Conservation (phyloP, 192 early-diverging fungal genomes). For the Linnemannia zychae region DNA sequence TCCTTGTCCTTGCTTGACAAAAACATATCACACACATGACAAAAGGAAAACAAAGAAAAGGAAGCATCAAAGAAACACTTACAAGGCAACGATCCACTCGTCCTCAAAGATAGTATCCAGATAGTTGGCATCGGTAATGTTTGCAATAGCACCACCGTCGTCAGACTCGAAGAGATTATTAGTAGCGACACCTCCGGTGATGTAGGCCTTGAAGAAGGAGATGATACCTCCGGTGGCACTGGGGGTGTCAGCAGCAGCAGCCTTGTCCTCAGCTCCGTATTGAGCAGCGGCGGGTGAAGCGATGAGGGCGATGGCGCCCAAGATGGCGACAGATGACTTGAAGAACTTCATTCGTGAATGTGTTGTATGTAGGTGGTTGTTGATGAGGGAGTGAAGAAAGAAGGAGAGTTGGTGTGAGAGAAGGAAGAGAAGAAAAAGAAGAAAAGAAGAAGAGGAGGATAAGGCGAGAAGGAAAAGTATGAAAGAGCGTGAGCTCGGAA, state of each 20-base stretch:
- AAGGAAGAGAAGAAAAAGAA: background rate
- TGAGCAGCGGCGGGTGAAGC: constrained; percentile 33
- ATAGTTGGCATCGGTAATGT: constrained; percentile 50
- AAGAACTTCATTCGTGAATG: constrained; percentile 45
- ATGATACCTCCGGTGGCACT: background rate
- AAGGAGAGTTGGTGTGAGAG: background rate
- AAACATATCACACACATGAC: background rate
- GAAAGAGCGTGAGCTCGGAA: background rate
- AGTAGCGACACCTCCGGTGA: constrained; percentile 8
- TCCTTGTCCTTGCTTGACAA: background rate
- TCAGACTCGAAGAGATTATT: constrained; percentile 18
- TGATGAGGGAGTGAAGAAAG: background rate
- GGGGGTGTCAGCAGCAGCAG: background rate
- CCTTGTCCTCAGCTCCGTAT: constrained; percentile 35
- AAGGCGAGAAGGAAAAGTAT: constrained; percentile 1
- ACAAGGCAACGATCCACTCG: constrained; percentile 53
- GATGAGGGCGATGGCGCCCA: constrained; percentile 38
- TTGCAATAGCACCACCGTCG: constrained; percentile 9
- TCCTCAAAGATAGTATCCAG: constrained; percentile 38
- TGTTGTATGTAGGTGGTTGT: background rate
- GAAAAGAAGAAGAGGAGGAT: constrained; percentile 2
- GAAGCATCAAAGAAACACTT: constrained; percentile 12
- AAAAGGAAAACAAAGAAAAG: background rate
- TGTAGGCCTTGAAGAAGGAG: constrained; percentile 20
- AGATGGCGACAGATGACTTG: constrained; percentile 36